Percentiles rank a stretch among this genome's conserved stretches.
Evolutionary conservation across 2,329 filamentous ascomycete genomes (phyloP).

Genomic region (Didymella pinodella): DNA sequence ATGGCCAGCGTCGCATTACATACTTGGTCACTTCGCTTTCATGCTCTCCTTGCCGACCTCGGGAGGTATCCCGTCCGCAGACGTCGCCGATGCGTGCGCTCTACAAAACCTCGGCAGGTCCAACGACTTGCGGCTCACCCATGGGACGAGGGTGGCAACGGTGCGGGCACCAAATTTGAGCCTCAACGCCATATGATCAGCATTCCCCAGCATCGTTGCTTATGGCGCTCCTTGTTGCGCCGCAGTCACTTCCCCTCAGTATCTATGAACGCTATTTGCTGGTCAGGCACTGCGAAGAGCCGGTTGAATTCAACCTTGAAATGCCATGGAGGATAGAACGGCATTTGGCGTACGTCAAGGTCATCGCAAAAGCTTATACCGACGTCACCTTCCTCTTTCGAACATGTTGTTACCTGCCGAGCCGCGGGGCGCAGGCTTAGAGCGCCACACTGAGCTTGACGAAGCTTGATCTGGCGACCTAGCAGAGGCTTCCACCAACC

Average conservation of each 20-base stretch:
- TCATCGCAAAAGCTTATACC: background rate
- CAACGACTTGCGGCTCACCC: background rate
- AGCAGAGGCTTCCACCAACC: conserved; percentile 6
- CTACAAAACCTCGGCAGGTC: too few species aligned
- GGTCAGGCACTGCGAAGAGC: background rate
- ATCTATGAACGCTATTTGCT: background rate
- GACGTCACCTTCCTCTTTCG: conserved; percentile 4
- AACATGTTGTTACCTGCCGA: conserved; percentile 1
- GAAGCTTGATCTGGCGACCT: conserved; percentile 10
- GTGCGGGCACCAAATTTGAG: background rate
- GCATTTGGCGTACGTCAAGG: background rate
- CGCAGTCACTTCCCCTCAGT: background rate
- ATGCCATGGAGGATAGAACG: background rate
- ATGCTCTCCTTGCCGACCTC: background rate
- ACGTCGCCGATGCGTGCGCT: background rate
- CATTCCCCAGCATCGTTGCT: background rate
- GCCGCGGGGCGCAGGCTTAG: conserved; percentile 10
- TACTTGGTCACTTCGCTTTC: background rate
- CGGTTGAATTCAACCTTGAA: background rate
- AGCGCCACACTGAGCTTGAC: conserved; percentile 13
- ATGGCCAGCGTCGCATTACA: background rate
- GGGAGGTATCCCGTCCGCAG: background rate
- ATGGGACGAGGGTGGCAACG: background rate
- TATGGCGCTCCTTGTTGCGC: background rate
- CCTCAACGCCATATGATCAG: background rate